Evolutionary conservation across 169 alveolate genomes (phyloP).

Genomic region (Plasmodium gaboni): DNA sequence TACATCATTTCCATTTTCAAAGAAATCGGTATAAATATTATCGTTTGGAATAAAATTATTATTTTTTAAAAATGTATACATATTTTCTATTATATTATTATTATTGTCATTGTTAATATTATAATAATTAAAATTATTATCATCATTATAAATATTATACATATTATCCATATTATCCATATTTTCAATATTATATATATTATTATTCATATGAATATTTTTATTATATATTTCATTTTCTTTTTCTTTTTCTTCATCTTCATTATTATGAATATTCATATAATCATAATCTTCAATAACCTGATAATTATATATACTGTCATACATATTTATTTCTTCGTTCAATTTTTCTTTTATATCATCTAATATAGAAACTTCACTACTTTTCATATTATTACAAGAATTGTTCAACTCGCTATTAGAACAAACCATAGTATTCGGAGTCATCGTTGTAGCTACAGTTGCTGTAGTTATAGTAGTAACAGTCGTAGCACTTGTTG

Average conservation of each 20-base stretch:
- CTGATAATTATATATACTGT: background rate
- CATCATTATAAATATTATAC: too few relatives aligned
- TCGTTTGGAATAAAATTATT: slow-evolving; percentile 65
- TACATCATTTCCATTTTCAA: slow-evolving; percentile 74
- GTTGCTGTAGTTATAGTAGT: background rate
- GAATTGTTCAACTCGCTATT: background rate
- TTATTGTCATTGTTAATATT: background rate
- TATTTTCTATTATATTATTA: slow-evolving; percentile 24
- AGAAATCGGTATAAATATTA: slow-evolving; percentile 62
- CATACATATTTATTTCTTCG: slow-evolving; percentile 44
- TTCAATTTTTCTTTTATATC: slow-evolving; percentile 47
- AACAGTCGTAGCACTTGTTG: background rate
- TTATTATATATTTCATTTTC: background rate
- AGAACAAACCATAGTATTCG: background rate
- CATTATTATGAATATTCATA: background rate
- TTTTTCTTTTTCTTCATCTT: slow-evolving; percentile 14
- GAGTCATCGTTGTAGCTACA: background rate
- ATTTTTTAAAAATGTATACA: slow-evolving; percentile 45
- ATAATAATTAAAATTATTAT: background rate
- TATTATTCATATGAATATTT: background rate
- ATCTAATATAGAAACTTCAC: slow-evolving; percentile 1
- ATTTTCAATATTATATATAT: too few relatives aligned
- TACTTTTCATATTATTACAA: background rate
- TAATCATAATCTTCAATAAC: too few relatives aligned
- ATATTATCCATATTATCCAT: background rate